Conservation (phyloP, 805 yeast genomes). For the Peterozyma xylosa region DNA sequence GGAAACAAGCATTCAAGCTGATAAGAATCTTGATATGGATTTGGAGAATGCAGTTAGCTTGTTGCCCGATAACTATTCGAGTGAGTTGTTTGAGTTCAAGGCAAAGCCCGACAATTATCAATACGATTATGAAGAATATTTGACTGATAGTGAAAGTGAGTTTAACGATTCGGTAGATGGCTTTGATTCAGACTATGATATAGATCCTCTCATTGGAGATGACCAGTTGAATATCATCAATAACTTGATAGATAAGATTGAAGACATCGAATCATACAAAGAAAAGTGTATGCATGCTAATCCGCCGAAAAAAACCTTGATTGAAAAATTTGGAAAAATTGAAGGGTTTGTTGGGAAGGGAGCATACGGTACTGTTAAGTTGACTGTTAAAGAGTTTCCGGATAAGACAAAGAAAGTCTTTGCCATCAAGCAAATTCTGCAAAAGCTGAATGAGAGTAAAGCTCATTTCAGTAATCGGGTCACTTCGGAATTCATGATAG, state of each 20-base stretch:
- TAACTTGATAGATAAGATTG: slow-evolving; percentile 37
- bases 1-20: slow-evolving; percentile 13
- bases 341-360: slow-evolving; percentile 43
- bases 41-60: slow-evolving; percentile 25
- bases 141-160: slow-evolving; percentile 13
- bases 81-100: slow-evolving; percentile 25
- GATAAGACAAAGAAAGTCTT: slow-evolving; percentile 34
- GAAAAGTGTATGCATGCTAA: slow-evolving; percentile 17
- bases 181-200: slow-evolving; percentile 29
- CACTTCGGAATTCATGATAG: slow-evolving; percentile 85
- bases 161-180: slow-evolving; percentile 7
- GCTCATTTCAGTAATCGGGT: slow-evolving; percentile 60
- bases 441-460: slow-evolving; percentile 49
- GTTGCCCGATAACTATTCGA: slow-evolving; percentile 27
- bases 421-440: slow-evolving; percentile 74
- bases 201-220: slow-evolving; percentile 42
- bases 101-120: slow-evolving; percentile 27
- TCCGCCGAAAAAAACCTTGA: slow-evolving; percentile 25
- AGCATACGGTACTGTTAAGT: slow-evolving; percentile 38
- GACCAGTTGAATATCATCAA: slow-evolving; percentile 41
- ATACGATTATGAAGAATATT: slow-evolving; percentile 30
- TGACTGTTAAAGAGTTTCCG: slow-evolving; percentile 33
- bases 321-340: slow-evolving; percentile 42
- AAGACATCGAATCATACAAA: slow-evolving; percentile 27
- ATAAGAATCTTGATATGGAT: slow-evolving; percentile 16